Evolutionary conservation across 1,284 basidiomycete species (phyloP), one percentile per base, ranked within the genome.

Genomic region (Hypsizygus ulmarius): DNA sequence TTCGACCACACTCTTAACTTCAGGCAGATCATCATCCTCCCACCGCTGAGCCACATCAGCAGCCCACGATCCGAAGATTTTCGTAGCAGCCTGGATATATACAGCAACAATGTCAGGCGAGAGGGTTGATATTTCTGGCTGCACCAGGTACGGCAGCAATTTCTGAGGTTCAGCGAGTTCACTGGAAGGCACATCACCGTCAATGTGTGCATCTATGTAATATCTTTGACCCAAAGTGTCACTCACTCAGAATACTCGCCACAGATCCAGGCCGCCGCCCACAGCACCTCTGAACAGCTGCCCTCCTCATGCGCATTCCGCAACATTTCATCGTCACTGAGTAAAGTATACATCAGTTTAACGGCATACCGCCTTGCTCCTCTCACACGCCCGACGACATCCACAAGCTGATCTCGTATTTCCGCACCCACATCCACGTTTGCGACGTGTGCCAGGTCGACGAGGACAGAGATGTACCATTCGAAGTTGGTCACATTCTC

Each of bases 401-500:
- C 96, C 15, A 96, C 82, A 2, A 99, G 72, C 59, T 93, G 88
- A 55, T 90, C 83, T 4, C 85, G 78, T 51, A 97, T 85, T 57
- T 84, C 78, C 0, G 69, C 57, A 0, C 92, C 93, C 28, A 96
- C 74, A 59, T 87, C 73, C 38, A 85, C 90, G 35, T 82, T 81
- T 37, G 88, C 87, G 37, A 97, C 78, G 62, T 93, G 91, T 0
- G 90, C 83, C 2, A 99, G 77, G 58, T 97, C 92, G 38, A 97
- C 79, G 18, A 97, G 81, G 2, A 95, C 91, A 6, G 94, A 96
- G 19, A 98, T 74, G 63, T 93, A 97, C 97, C 97, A 99, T 60
- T 95, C 88, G 62, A 98, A 97, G 68, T 98, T 93, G 32, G 78
- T 77, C 30, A 99, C 79, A 60, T 95, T 88, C 45, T 85, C 83